Evolutionary conservation across 2,329 filamentous ascomycete species (phyloP).

Genomic region (Colletotrichum trifolii): DNA sequence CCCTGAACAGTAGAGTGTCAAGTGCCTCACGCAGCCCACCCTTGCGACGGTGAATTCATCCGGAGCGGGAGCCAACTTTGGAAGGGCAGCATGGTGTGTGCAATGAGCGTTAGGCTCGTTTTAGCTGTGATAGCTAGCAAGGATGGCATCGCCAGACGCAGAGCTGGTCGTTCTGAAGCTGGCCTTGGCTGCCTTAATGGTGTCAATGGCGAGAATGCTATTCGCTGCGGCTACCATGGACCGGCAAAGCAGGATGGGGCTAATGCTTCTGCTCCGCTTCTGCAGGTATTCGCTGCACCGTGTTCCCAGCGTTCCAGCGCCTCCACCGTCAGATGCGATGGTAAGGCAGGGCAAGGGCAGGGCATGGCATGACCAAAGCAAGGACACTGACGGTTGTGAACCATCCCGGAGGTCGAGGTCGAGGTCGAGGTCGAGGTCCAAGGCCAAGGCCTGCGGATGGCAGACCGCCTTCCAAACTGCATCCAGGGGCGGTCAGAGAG

Average conservation of each 20-base stretch:
- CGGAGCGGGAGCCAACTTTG: slow-evolving; percentile 33
- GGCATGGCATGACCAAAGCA: too few species aligned
- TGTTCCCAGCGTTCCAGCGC: slow-evolving; percentile 29
- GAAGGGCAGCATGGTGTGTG: slow-evolving; percentile 26
- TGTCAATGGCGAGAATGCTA: slow-evolving; percentile 25
- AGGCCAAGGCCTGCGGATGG: not conserved
- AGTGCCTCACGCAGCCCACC: slow-evolving; percentile 31
- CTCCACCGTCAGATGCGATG: slow-evolving; percentile 19
- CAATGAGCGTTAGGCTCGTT: slow-evolving; percentile 31
- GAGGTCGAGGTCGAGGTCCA: not conserved
- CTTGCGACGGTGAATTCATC: slow-evolving; percentile 36
- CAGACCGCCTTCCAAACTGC: slow-evolving; percentile 30
- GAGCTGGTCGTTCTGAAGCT: slow-evolving; percentile 22
- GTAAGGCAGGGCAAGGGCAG: slow-evolving; percentile 16
- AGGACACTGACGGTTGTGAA: not conserved
- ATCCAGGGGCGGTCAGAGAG: not conserved
- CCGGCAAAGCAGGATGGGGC: slow-evolving; percentile 12
- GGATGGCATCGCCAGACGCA: slow-evolving; percentile 26
- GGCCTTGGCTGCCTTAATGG: slow-evolving; percentile 28
- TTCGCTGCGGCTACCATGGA: slow-evolving; percentile 20
- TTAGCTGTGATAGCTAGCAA: slow-evolving; percentile 34
- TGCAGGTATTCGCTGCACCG: slow-evolving; percentile 33
- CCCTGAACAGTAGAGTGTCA: slow-evolving; percentile 36
- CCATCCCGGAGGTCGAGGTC: not conserved
- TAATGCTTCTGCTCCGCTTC: slow-evolving; percentile 26